Base-by-base conservation (phyloP, 2,329 filamentous ascomycete genomes). In the Ophiocordyceps australis region DNA sequence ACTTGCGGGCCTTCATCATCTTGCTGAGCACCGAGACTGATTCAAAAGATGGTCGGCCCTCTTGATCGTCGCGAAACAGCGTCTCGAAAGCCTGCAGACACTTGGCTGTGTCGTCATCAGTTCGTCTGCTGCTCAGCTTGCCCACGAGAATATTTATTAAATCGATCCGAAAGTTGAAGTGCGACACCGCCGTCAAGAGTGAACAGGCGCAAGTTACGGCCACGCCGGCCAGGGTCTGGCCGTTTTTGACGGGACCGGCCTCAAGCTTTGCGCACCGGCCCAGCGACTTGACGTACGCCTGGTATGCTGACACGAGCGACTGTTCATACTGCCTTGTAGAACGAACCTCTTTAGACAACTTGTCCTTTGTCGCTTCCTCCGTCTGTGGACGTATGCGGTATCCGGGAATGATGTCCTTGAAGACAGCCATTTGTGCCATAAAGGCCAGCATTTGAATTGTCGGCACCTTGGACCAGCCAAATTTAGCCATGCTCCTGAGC, bases 121-220 rank as follows among this genome's bases (percentile, higher is more conserved):
- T 54, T 28, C 64, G 66, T 37, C 72, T 69, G 30, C 62, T 66
- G 41, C 80, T 83, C 19, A 98, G 60, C 47, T 89, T 89, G 37
- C 73, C 72, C 14, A 93, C 74, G 10, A 98, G 46, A 30, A 95
- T 86, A 49, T 80, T 82, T 32, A 98, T 55, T 27, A 98, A 58
- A 27, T 98, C 86, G 25, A 63, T 66, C 21, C 89, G 75, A 50
- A 92, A 94, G 58, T 98, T 98, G 68, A 98, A 98, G 55, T 98
- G 91, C 4, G 89, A 81, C 1, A 94, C 83, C 2, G 76, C 63
- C 13, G 68, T 69, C 21, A 95, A 53, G 11, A 98, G 62, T 17
- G 67, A 77, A 50, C 83, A 93, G 3, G 78, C 75, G 45, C 89
- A 98, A 22, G 72, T 75, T 30, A 93, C 74, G 4, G 89, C 86